Base-by-base conservation (phyloP, 768 basidiomycete species). In the Suillus plorans region DNA sequence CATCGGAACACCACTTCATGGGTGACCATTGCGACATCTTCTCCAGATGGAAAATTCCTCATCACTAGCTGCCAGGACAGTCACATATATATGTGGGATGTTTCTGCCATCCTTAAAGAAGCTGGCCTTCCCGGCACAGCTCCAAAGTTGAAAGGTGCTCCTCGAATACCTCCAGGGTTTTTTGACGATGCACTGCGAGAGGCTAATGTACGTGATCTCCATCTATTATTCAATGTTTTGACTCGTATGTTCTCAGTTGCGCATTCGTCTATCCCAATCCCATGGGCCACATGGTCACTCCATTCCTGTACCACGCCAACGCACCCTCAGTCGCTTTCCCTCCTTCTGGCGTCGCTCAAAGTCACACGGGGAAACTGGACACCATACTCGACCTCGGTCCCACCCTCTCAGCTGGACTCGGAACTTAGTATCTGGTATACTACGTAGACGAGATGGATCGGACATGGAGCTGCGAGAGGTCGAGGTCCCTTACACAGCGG, bases 41-140 rank as follows among this genome's bases (percentile, higher is more conserved):
- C 50, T 18, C 8, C 16, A 28, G 52, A 53, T 10, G 52, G 52
- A 53, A 53, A 31, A 28, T 18, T 31, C 7, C 28, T 53, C 3
- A 1, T 9, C 3, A 28, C 28, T 31, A 2, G 52, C 16, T 31
- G 52, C 9, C 0, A 2, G 4, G 4, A 18, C 4, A 1, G 0
- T 8, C 8, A 52, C 25, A 4, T 53, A 18, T 53, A 53, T 9
- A 31, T 16, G 20, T 53, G 52, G 52, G 52, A 53, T 18, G 3
- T 53, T 28, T 31, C 52, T 8, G 28, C 52, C 10, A 53, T 53
- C 18, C 4, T 31, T 3, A 18, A 31, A 9, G 4, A 31, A 53
- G 16, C 28, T 53, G 52, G 8, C 52, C 28, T 18, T 7, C 3
- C 28, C 28, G 28, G 28, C 28, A 8, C 25, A 18, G 28, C 28